Conservation (phyloP, 2,329 filamentous ascomycete genomes). For the Aspergillus quadrilineatus region DNA sequence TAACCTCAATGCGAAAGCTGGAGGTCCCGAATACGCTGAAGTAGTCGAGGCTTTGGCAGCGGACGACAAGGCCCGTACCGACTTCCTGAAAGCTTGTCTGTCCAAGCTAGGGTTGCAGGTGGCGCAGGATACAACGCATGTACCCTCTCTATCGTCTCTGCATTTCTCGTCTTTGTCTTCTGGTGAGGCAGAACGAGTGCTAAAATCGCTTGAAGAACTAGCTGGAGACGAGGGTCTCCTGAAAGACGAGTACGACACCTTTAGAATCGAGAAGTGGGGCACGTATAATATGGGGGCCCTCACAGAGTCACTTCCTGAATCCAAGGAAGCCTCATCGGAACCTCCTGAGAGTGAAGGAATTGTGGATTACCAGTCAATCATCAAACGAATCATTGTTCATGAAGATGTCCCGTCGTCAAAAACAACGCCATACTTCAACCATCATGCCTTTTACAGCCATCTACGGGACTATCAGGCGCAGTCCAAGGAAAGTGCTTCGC, state of each 20-base stretch:
- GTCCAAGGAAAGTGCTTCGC: conserved; percentile 53
- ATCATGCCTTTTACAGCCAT: conserved; percentile 72
- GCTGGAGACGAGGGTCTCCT: conserved; percentile 70
- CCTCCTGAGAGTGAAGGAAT: conserved; percentile 54
- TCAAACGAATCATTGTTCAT: conserved; percentile 74
- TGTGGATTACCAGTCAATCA: conserved; percentile 69
- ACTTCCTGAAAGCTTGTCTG: conserved; percentile 78
- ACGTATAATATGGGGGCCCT: conserved; percentile 60
- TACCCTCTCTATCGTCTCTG: conserved; percentile 77
- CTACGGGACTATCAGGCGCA: conserved; percentile 65
- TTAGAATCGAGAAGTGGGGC: conserved; percentile 70
- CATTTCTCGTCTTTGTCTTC: conserved; percentile 73
- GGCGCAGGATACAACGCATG: conserved; percentile 64
- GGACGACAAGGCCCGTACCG: conserved; percentile 67
- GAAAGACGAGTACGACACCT: conserved; percentile 77
- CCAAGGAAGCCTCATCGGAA: conserved; percentile 9
- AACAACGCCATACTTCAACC: conserved; percentile 82
- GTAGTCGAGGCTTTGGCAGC: conserved; percentile 66
- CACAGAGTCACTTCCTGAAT: conserved; percentile 52
- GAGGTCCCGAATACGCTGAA: conserved; percentile 66
- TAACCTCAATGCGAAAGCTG: conserved; percentile 69
- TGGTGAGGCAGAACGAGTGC: conserved; percentile 66
- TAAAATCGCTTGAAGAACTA: conserved; percentile 62
- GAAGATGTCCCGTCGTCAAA: conserved; percentile 68
- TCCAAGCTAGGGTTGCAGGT: conserved; percentile 78